Percentiles rank a stretch among this genome's conserved stretches.
Evolutionary conservation across 2,329 filamentous ascomycete species (phyloP).

Genomic region (Coniochaeta sp.): DNA sequence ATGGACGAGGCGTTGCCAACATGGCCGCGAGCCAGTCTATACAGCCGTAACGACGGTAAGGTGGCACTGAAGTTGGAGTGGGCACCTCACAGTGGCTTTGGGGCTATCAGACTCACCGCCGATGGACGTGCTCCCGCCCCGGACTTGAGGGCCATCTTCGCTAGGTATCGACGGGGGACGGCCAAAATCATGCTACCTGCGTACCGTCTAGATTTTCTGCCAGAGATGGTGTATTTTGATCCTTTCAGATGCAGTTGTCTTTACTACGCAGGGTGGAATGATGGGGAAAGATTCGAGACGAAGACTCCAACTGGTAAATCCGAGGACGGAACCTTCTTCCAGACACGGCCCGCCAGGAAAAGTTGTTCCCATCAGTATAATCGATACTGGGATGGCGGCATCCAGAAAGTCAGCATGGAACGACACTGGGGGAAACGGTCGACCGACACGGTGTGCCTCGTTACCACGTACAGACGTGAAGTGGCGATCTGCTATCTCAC

Average conservation of each 20-base stretch:
- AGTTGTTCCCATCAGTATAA: too few relatives aligned
- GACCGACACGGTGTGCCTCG: constrained; percentile 6
- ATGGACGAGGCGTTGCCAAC: too few relatives aligned
- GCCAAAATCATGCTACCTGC: constrained; percentile 9
- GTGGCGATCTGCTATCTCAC: constrained; percentile 7
- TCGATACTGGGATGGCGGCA: too few relatives aligned
- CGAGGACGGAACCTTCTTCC: neutral
- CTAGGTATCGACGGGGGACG: constrained; percentile 11
- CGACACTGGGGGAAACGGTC: constrained; percentile 1
- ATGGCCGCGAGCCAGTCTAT: too few relatives aligned
- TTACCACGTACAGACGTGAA: constrained; percentile 6
- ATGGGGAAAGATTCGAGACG: neutral
- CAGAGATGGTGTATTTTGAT: constrained; percentile 13
- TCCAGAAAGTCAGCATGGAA: too few relatives aligned
- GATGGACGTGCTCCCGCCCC: constrained; percentile 9
- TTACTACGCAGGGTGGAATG: constrained; percentile 7
- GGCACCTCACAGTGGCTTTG: constrained; percentile 10
- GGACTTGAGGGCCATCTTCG: constrained; percentile 11
- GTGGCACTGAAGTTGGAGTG: constrained; percentile 8
- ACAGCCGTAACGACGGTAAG: too few relatives aligned
- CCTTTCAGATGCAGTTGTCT: constrained; percentile 7
- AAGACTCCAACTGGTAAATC: neutral
- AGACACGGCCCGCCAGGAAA: too few relatives aligned
- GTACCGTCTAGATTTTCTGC: constrained; percentile 5
- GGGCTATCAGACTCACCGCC: constrained; percentile 7